These are phyloP conservation scores for Venturia nashicola DNA, from an alignment of 2,329 filamentous ascomycete species.

Conservation along the genomic window DNA sequence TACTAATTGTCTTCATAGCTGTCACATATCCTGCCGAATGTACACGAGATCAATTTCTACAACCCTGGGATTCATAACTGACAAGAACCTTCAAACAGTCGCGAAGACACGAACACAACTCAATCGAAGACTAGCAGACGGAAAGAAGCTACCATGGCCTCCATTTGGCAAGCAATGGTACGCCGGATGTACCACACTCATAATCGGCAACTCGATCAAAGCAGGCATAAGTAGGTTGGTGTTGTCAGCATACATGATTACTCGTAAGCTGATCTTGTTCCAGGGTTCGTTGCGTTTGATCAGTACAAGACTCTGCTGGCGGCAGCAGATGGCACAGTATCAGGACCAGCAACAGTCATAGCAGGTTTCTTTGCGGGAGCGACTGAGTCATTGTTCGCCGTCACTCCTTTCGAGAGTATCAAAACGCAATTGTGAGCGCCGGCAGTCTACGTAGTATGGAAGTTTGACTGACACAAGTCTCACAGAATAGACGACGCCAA, in stretches of 20 bases:
- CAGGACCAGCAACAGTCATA: slow-evolving; percentile 79
- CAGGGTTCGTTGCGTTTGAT: slow-evolving; percentile 90
- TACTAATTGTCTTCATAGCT: slow-evolving; percentile 34
- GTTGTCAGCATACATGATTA: neutral
- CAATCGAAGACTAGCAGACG: slow-evolving; percentile 68
- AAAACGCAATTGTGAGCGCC: slow-evolving; percentile 67
- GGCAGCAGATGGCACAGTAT: slow-evolving; percentile 77
- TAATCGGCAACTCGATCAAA: slow-evolving; percentile 94
- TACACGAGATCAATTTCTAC: slow-evolving; percentile 27
- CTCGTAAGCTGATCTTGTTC: neutral
- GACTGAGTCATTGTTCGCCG: slow-evolving; percentile 83
- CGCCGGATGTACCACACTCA: slow-evolving; percentile 90
- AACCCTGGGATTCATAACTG: slow-evolving; percentile 3
- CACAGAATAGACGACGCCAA: slow-evolving; percentile 87
- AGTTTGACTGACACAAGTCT: neutral
- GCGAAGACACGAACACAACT: slow-evolving; percentile 92
- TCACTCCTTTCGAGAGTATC: slow-evolving; percentile 95
- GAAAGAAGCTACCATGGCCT: slow-evolving; percentile 86
- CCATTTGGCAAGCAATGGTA: slow-evolving; percentile 94
- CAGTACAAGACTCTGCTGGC: slow-evolving; percentile 76
- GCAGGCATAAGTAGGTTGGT: slow-evolving; percentile 69
- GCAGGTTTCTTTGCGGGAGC: slow-evolving; percentile 91
- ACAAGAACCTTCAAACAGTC: slow-evolving; percentile 37
- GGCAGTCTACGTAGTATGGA: neutral
- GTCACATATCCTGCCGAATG: slow-evolving; percentile 94